Evolutionary conservation across 108 stramenopile genomes (phyloP), one percentile per base, ranked within the genome.

Genomic region (Bacterosira constricta): DNA sequence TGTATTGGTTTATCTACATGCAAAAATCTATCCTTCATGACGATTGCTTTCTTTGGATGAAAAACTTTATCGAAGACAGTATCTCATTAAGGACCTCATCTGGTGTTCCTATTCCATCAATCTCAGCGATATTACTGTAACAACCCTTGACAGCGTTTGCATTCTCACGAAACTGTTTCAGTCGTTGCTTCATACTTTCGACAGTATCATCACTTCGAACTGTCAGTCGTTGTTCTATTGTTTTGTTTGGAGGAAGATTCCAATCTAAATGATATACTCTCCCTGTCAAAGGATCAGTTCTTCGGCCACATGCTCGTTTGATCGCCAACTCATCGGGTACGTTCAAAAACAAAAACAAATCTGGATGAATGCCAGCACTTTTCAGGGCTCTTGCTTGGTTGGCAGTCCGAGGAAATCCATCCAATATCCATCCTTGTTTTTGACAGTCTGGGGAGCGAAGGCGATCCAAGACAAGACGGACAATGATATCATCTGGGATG

Each of bases 141-240:
- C 64, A 76, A 21, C 63, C 79, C 68, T 82, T 83, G 39, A 93
- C 88, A 0, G 88, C 77, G n/a, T 82, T 75, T 21, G 87, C 86
- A 60, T 96, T 96, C 37, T 62, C 61, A 71, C 95, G 90, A 77
- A 91, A 98, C 17, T 88, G 85, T 63, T 81, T 80, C 45, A 96
- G 52, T 8, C 97, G 90, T 34, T 90, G 88, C 49, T 63, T 72
- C 49, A 96, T 87, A 80, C 95, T 98, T 66, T 98, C 96, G 47
- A 86, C 91, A 15, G 96, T 98, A 66, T 98, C 97, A 71, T 98
- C 97, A 18, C 75, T 71, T 39, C 97, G 90, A 42, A 95, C 91
- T 41, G 86, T 77, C 59, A 96, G 71, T 11, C 91, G 78, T 6
- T 67, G 61, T 25, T 59, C 55, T 21, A 94, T 37, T 54, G 88